Conservation (phyloP, 2,329 filamentous ascomycete species). For the Aureobasidium sp. region DNA sequence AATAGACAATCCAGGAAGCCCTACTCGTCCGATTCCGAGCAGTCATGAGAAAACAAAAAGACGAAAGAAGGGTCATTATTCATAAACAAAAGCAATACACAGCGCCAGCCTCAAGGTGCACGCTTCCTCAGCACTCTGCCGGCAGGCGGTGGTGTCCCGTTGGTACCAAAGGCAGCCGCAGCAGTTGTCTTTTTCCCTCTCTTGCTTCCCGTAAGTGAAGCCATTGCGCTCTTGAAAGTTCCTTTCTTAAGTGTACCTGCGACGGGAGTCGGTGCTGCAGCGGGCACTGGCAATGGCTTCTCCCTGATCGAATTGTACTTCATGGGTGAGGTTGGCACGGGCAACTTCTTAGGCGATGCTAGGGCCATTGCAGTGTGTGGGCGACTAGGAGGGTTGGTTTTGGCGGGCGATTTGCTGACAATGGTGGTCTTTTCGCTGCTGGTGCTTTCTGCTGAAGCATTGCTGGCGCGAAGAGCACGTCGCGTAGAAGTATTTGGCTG, state of each 20-base stretch:
- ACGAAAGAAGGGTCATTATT: neutral
- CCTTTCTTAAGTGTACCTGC: slow-evolving; percentile 44
- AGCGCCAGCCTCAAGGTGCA: slow-evolving; percentile 7
- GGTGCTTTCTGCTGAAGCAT: slow-evolving; percentile 42
- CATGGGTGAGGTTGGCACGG: slow-evolving; percentile 5
- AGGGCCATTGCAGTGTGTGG: slow-evolving; percentile 26
- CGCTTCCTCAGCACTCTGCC: slow-evolving; percentile 27
- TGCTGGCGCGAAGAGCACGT: slow-evolving; percentile 2
- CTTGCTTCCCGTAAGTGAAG: slow-evolving; percentile 44
- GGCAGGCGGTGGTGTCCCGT: slow-evolving; percentile 22
- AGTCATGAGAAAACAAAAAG: neutral
- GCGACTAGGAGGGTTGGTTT: slow-evolving; percentile 31
- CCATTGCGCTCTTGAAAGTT: slow-evolving; percentile 49
- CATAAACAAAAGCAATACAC: neutral
- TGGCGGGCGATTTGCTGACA: slow-evolving; percentile 41
- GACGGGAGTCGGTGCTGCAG: slow-evolving; percentile 3
- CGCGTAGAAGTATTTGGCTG: slow-evolving; percentile 34
- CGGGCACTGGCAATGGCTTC: slow-evolving; percentile 27
- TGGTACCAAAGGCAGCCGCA: slow-evolving; percentile 37
- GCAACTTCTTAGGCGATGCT: slow-evolving; percentile 17
- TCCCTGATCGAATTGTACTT: slow-evolving; percentile 12
- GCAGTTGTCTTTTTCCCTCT: slow-evolving; percentile 32
- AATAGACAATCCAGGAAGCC: neutral
- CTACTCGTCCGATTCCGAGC: neutral
- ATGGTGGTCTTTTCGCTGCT: slow-evolving; percentile 56